Percentiles rank a stretch among this genome's conserved stretches.
Evolutionary conservation across 1,139 yeast species (phyloP).

Genomic region (Yamadazyma siamensis): DNA sequence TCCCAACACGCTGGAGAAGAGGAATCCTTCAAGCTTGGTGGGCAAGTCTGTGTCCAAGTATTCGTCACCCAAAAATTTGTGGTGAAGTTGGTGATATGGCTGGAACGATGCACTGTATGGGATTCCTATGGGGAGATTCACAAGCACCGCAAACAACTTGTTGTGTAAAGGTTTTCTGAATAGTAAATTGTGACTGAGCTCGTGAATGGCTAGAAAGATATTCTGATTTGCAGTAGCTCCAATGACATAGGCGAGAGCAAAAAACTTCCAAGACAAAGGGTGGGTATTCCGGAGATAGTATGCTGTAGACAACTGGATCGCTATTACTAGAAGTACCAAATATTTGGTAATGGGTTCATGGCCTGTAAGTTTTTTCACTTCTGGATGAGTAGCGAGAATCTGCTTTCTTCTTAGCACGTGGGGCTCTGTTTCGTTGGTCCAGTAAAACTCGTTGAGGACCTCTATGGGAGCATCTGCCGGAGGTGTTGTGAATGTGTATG

Average conservation of each 20-base stretch:
- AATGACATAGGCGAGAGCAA: conserved; percentile 64
- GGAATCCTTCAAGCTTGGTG: conserved; percentile 67
- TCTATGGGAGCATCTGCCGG: conserved; percentile 44
- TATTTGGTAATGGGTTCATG: conserved; percentile 85
- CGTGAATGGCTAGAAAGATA: conserved; percentile 83
- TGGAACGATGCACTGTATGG: conserved; percentile 91
- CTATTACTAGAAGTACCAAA: conserved; percentile 62
- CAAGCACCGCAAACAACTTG: conserved; percentile 70
- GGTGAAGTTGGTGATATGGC: conserved; percentile 90
- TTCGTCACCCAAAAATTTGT: conserved; percentile 87
- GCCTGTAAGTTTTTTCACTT: conserved; percentile 77
- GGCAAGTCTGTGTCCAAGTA: conserved; percentile 85
- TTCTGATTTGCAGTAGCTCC: conserved; percentile 90
- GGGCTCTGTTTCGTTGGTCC: conserved; percentile 83
- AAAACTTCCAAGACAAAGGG: conserved; percentile 53
- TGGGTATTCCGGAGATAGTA: conserved; percentile 54
- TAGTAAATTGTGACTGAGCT: conserved; percentile 79
- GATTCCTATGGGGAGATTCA: conserved; percentile 83
- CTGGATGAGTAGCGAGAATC: conserved; percentile 73
- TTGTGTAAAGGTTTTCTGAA: conserved; percentile 77
- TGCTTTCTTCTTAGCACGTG: conserved; percentile 71
- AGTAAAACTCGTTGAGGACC: conserved; percentile 60
- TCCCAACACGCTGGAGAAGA: conserved; percentile 75
- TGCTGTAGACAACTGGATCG: conserved; percentile 62
- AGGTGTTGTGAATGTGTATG: conserved; percentile 39